Base-by-base conservation (phyloP, 1,139 yeast genomes). In the Yamadazyma buinensis region DNA sequence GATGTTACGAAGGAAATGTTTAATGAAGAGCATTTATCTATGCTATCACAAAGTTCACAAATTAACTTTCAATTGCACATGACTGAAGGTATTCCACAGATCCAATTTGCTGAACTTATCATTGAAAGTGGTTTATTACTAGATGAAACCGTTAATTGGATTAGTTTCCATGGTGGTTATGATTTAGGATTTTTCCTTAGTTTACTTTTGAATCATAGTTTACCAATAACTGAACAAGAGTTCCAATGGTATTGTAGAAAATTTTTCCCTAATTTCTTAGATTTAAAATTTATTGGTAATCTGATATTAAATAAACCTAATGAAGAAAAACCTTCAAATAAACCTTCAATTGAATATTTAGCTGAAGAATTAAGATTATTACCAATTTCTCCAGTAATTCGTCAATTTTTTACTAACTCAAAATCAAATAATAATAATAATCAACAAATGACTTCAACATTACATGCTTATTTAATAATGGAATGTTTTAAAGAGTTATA, bases 101-200 rank as follows among this genome's bases (percentile, higher is more conserved):
- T 78, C 49, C 80, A 78, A 37, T 90, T 92, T 64, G 88, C 95
- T 10, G 95, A 88, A 55, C 65, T 85, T 38, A 67, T 92, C 49
- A 83, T 85, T 41, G 88, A 87, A 40, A 84, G 95, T 36, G 98
- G 98, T 0, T 66, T 92, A 40, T 75, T 90, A 26, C 66, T 92
- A 47, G 81, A 86, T 46, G 72, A 76, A 21, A 70, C 80, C 22
- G 76, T 86, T 34, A 78, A 82, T 38, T 92, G 98, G 98, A 72
- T 88, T 36, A 84, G 95, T 42, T 92, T 83, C 61, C 97, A 92
- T 57, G 83, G 88, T 1, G 98, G 97, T 12, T 92, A 92, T 59
- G 98, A 92, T 59, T 75, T 90, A 54, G 98, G 98, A 2, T 90
- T 90, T 57, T 67, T 92, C 43, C 65, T 88, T 26, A 80, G 95